Conservation (phyloP, 1,284 basidiomycete species). For the Rhodotorula sp. region DNA sequence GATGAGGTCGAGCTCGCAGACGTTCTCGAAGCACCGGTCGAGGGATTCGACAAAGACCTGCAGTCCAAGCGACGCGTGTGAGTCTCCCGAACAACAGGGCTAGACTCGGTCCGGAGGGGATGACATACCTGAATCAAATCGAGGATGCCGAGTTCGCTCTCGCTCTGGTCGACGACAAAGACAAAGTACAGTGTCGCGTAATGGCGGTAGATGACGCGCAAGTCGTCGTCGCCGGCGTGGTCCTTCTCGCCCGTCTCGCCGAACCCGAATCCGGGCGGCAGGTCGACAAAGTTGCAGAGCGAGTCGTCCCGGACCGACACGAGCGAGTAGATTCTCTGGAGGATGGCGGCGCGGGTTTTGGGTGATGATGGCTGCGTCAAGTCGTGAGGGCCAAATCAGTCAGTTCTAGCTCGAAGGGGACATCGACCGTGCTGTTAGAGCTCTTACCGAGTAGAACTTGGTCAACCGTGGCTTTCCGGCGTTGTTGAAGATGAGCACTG, state of each 20-base stretch:
- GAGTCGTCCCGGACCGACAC: slow-evolving; percentile 42
- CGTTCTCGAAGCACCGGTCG: slow-evolving; percentile 94
- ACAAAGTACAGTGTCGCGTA: slow-evolving; percentile 91
- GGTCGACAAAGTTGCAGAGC: slow-evolving; percentile 46
- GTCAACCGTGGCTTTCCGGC: slow-evolving; percentile 85
- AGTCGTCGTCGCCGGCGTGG: slow-evolving; percentile 47
- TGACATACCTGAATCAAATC: slow-evolving; percentile 87
- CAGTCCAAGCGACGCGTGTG: background rate
- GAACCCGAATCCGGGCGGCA: slow-evolving; percentile 28
- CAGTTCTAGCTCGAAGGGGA: background rate
- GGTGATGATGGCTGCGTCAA: slow-evolving; percentile 68
- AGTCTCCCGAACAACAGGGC: background rate
- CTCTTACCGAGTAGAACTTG: slow-evolving; percentile 72
- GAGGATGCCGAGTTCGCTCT: slow-evolving; percentile 92
- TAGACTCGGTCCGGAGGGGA: background rate
- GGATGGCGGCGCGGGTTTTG: slow-evolving; percentile 33
- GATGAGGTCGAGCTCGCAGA: slow-evolving; percentile 96
- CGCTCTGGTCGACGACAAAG: slow-evolving; percentile 90
- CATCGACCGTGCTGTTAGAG: background rate
- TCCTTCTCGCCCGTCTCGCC: slow-evolving; percentile 32
- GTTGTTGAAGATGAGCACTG: slow-evolving; percentile 61
- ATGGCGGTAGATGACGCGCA: slow-evolving; percentile 54
- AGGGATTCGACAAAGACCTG: slow-evolving; percentile 95
- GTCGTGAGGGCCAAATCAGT: slow-evolving; percentile 45
- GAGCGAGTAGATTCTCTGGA: slow-evolving; percentile 41